These are phyloP conservation scores for Globisporangium echinulatum DNA, from an alignment of 352 stramenopile species.

Conservation along the genomic window DNA sequence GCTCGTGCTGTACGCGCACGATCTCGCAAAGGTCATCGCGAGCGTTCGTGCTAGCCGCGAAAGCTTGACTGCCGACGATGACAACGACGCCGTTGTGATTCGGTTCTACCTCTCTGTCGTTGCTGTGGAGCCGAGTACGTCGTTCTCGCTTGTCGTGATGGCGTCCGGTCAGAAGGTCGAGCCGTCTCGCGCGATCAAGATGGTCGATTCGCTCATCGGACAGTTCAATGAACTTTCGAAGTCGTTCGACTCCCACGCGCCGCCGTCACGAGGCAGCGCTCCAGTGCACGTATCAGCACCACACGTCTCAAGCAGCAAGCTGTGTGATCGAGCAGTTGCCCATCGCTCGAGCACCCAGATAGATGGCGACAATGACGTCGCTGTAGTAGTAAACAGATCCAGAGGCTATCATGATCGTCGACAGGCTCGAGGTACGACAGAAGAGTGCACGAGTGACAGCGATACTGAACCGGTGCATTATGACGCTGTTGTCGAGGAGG, in stretches of 20 bases:
- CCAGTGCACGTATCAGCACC: too few species aligned
- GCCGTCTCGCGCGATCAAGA: slow-evolving; percentile 45
- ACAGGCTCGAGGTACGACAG: background rate
- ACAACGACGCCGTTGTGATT: slow-evolving; percentile 7
- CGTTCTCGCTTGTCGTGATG: slow-evolving; percentile 51
- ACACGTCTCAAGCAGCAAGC: background rate
- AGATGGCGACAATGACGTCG: background rate
- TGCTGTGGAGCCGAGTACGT: slow-evolving; percentile 26
- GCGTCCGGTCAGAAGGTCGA: slow-evolving; percentile 55
- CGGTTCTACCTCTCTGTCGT: slow-evolving; percentile 60
- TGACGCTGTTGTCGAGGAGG: too few species aligned
- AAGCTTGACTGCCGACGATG: background rate
- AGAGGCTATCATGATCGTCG: background rate
- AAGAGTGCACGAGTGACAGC: too few species aligned
- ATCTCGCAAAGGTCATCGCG: slow-evolving; percentile 24
- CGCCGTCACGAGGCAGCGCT: background rate
- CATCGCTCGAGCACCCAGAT: background rate
- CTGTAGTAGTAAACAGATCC: background rate
- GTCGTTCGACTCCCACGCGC: slow-evolving; percentile 19
- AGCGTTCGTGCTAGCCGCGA: background rate
- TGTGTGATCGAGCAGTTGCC: too few species aligned
- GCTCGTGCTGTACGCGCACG: slow-evolving; percentile 53
- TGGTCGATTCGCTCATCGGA: slow-evolving; percentile 61
- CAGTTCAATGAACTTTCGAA: slow-evolving; percentile 57
- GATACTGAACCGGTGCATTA: too few species aligned